Base-by-base conservation (phyloP, 2,329 filamentous ascomycete genomes). In the Sclerotinia trifoliorum region DNA sequence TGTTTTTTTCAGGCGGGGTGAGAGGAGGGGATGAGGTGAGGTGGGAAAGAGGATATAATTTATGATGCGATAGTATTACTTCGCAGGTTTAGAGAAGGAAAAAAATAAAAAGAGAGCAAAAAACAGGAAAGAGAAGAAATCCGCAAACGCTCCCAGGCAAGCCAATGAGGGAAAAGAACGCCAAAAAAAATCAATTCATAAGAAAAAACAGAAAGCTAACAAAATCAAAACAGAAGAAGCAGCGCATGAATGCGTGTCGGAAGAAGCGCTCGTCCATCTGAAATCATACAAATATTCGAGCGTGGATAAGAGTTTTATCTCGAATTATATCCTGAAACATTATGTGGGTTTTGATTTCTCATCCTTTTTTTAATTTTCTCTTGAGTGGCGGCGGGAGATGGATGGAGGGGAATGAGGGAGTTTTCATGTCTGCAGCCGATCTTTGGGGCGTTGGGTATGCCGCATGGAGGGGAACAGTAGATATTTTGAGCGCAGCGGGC, bases 271-370 rank as follows among this genome's bases (percentile, higher is more conserved):
- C 74, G 84, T 91, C 70, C 94, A 97, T 79, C 89, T 99, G 75
- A 95, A 93, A 81, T 89, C 90, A 70, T 99, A 99, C 88, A 96
- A 97, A 79, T 99, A 99, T 81, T 96, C 93, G 75, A 92, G 91
- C 76, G 93, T 99, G 80, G 95, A 99, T 84, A 94, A 97, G 81
- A 97, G 94, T 63, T 90, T 91, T 71, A 88, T 97, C 69, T 98
- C 95, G 68, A 87, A 94, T 79, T 96, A 98, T 80, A 92, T 99
- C 78, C 86, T 99, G 63, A 91, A 90, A 74, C 94, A 96, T 78
- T 99, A 97, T 83, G 95, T 98, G 90, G 79, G 90, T 81, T 42
- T 42, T 17, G 39, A 42, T 42, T 42, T 42, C 39, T 42, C 5
- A 17, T 42, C 17, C 39, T 42, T 13, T 42, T 42, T 42, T 42